phyloP scores from a whole-genome alignment of 1,139 yeast genomes.

The Saccharomycopsis phalli region DNA sequence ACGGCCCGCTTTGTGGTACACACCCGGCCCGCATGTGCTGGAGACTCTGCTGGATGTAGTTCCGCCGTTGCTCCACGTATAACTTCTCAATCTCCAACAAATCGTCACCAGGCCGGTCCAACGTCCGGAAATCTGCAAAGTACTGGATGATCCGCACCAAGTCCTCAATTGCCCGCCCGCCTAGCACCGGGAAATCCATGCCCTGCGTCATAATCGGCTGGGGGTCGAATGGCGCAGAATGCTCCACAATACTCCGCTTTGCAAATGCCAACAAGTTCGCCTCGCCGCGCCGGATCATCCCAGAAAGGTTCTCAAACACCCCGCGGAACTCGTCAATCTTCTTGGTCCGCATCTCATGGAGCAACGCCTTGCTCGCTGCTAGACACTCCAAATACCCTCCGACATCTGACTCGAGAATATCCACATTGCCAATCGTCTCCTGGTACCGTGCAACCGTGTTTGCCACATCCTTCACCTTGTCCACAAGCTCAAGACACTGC shows the following conservation, averaged over 20 bases:
- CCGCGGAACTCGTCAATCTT: conserved; percentile 42
- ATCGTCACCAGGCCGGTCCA: conserved; percentile 19
- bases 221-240: conserved; percentile 19
- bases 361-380: conserved; percentile 30
- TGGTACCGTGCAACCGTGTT: conserved; percentile 48
- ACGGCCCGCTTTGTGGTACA: conserved; percentile 35
- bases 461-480: conserved; percentile 59
- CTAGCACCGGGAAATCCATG: conserved; percentile 13
- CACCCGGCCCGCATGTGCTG: conserved; percentile 40
- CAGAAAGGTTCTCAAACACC: conserved; percentile 38
- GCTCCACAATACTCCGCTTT: conserved; percentile 9
- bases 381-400: conserved; percentile 34
- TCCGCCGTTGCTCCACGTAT: conserved; percentile 40
- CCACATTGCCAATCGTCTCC: conserved; percentile 28
- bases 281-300: conserved; percentile 39
- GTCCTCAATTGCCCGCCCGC: conserved; percentile 7
- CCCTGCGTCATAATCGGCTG: conserved; percentile 8
- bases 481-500: conserved; percentile 49
- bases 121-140: conserved; percentile 17
- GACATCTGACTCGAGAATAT: conserved; percentile 32
- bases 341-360: conserved; percentile 31
- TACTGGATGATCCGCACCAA: conserved; percentile 17
- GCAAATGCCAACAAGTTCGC: conserved; percentile 24
- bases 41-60: conserved; percentile 34
- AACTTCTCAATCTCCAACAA: conserved; percentile 33